These are phyloP conservation scores for Pyrenochaeta sp. DNA, from an alignment of 2,329 filamentous ascomycete species.

Conservation along the genomic window DNA sequence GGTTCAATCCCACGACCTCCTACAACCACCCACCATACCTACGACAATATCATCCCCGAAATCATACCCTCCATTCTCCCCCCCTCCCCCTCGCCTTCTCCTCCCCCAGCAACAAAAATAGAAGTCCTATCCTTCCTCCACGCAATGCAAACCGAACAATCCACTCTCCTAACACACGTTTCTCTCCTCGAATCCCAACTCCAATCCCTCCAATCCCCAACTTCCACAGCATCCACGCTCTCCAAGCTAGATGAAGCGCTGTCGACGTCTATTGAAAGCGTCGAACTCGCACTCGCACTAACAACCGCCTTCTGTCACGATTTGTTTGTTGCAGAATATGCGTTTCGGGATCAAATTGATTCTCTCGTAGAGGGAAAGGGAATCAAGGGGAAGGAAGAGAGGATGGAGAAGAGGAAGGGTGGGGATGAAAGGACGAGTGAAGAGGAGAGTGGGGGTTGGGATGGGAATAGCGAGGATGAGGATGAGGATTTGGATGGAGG, in stretches of 20 bases:
- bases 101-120: background rate
- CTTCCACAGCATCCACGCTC: no score
- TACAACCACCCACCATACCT: no score
- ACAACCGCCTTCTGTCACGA: background rate
- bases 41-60: background rate
- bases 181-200: background rate
- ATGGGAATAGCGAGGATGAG: background rate
- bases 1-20: no score
- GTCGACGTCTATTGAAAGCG: background rate
- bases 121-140: background rate
- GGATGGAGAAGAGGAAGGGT: background rate
- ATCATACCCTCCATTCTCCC: background rate
- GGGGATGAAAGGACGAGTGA: background rate
- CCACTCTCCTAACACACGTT: background rate
- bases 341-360: background rate
- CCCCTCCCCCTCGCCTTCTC: background rate
- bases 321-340: slow-evolving; percentile 2
- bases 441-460: no score
- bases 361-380: background rate
- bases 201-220: no score
- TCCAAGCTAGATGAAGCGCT: no score
- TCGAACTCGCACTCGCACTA: background rate
- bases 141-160: background rate
- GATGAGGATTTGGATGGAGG: background rate
- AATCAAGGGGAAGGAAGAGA: background rate